Base-by-base conservation (phyloP, 2,329 filamentous ascomycete genomes). In the Sarocladiaceae sp. region DNA sequence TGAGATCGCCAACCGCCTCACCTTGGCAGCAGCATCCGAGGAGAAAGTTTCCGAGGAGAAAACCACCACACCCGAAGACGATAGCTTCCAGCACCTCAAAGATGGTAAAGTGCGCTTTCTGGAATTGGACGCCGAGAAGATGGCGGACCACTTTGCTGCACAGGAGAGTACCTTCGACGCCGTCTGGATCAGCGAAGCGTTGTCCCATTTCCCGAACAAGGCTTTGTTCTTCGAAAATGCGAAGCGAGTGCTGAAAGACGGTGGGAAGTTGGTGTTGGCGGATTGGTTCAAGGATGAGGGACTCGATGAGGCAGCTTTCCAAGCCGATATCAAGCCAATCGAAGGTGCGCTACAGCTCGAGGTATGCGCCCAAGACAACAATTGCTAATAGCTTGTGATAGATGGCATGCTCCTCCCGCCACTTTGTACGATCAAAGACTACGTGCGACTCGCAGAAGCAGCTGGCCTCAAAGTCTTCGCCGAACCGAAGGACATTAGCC, bases 141-240 rank as follows among this genome's bases (percentile, higher is more conserved):
- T 84, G 77, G 75, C 72, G 2, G 72, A 76, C 1, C 69, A 70
- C 61, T 83, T 83, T 55, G 63, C 60, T 2, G 62, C 61, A 2
- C 65, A 66, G 29, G 59, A 61, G 26, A 63, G 59, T 47, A 62
- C 57, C 2, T 83, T 83, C 57, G 78, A 83, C 57, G 72, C 71
- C 39, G 78, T 84, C 20, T 84, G 80, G 80, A 82, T 84, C 61
- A 80, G 77, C 47, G 80, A 84, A 62, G 80, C 80, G 2, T 71
- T 84, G 54, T 81, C 77, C 57, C 80, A 84, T 62, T 74, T 84
- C 53, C 79, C 79, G 1, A 72, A 83, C 59, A 84, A 84, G 62
- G 66, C 71, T 2, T 64, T 82, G 2, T 84, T 84, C 66, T 83
- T 83, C 60, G 62, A 65, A 23, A 83, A 82, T 55, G 73, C 75